Base-by-base conservation (phyloP, 441 rosid species). In the Jatropha multifida region DNA sequence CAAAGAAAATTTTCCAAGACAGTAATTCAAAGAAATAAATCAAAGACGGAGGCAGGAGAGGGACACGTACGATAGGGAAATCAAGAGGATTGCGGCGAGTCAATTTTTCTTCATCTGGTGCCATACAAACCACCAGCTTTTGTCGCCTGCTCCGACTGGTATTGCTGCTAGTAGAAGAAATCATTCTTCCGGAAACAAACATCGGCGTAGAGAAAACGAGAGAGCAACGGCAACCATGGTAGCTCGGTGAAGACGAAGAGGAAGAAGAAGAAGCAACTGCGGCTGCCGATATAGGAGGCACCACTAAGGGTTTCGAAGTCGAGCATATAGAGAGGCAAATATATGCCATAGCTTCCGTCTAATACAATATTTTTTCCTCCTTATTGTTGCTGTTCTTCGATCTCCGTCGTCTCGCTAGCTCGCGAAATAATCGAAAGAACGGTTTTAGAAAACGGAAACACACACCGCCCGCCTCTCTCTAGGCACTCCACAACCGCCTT, bases 1-100 rank as follows among this genome's bases (percentile, higher is more conserved):
- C 5, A 70, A 41, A 4, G 10, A 26, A 74, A 12, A 38, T 17
- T 37, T 5, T 1, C 3, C 6, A 52, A 65, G 8, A 0, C 37
- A 58, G 40, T 32, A 32, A 41, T 44, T 44, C 9, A 6, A 44
- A 44, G 48, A 4, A 44, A 44, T 7, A 68, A 54, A 12, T 20
- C 10, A 0, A 13, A 18, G 23, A 37, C 52, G 8, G 18, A n/a
- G 0, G 3, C n/a, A n/a, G 1, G 61, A 44, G 17, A 20, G 8
- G 10, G 40, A 56, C 59, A 75, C 90, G 61, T 83, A 89, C 91
- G 51, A 88, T 82, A 18, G 95, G 91, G 70, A 89, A 90, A 82
- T 89, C 94, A 46, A 90, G 89, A 80, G 91, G 92, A 59, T 82
- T 87, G 4, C 90, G 86, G 74, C 94, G 91, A 70, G 92, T 90